phyloP scores from a whole-genome alignment of 805 yeast genomes.

The Ogataea siamensis region DNA sequence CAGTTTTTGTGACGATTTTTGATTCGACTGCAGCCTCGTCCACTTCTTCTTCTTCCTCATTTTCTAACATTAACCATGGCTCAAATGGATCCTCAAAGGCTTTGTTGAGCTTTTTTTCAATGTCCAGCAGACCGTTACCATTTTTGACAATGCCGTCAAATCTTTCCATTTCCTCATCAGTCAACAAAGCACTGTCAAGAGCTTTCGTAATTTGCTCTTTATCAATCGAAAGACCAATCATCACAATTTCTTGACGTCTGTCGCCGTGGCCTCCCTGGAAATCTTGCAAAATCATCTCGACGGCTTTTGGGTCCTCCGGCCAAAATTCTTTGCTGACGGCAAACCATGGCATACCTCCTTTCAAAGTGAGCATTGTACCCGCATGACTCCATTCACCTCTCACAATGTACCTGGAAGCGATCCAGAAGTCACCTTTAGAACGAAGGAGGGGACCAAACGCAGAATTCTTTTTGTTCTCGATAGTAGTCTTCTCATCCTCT shows the following conservation, averaged over 20 bases:
- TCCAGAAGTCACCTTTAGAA: conserved; percentile 3
- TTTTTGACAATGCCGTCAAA: conserved; percentile 3
- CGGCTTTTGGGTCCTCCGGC: conserved; percentile 3
- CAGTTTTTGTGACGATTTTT: conserved; percentile 1
- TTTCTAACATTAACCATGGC: conserved; percentile 2
- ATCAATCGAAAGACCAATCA: conserved; percentile 2
- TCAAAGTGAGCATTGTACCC: conserved; percentile 2
- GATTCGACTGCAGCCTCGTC: conserved; percentile 3
- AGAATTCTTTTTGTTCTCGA: conserved; percentile 2
- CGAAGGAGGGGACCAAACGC: conserved; percentile 4
- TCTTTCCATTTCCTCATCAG: conserved; percentile 3
- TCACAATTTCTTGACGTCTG: conserved; percentile 3
- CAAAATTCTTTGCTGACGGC: conserved; percentile 2
- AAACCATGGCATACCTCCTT: conserved; percentile 3
- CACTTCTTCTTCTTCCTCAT: conserved; percentile 2
- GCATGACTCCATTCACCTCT: conserved; percentile 3
- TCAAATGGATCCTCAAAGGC: conserved; percentile 3
- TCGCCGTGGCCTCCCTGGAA: conserved; percentile 3
- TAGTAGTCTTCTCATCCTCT: conserved; percentile 2
- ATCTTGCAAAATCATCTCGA: conserved; percentile 3
- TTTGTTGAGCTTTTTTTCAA: conserved; percentile 2
- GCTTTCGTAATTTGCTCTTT: conserved; percentile 2
- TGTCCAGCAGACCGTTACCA: conserved; percentile 2
- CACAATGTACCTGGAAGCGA: conserved; percentile 3
- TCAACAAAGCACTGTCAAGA: conserved; percentile 3